Percentiles rank a stretch among this genome's conserved stretches.
Evolutionary conservation across 2,329 filamentous ascomycete species (phyloP).

Genomic region (Colletotrichum plurivorum): DNA sequence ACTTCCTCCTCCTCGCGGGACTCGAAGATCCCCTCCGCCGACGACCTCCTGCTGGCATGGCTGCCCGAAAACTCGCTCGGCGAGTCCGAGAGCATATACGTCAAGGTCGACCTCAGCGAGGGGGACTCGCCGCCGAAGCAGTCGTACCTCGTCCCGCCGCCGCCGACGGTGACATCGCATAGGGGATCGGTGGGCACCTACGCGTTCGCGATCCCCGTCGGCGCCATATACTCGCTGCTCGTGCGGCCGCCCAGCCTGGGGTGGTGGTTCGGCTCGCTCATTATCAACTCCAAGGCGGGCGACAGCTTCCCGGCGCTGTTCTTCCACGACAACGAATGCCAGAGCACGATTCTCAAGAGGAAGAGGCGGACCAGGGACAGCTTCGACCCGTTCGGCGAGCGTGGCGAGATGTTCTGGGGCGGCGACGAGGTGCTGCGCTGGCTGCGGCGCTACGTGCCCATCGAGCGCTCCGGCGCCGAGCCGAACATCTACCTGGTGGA

Average conservation of each 20-base stretch:
- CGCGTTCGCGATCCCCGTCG: constrained; percentile 91
- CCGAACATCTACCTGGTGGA: constrained; percentile 93
- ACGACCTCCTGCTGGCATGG: constrained; percentile 91
- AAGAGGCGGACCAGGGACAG: constrained; percentile 86
- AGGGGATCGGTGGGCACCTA: constrained; percentile 81
- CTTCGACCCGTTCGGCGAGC: constrained; percentile 91
- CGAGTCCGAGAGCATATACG: constrained; percentile 88
- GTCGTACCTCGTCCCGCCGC: constrained; percentile 91
- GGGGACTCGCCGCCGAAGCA: constrained; percentile 85
- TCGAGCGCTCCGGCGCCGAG: constrained; percentile 89
- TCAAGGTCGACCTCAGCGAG: constrained; percentile 93
- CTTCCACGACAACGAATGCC: constrained; percentile 97
- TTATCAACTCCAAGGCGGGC: constrained; percentile 91
- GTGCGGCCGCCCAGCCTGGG: constrained; percentile 93
- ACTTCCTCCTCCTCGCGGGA: constrained; percentile 58
- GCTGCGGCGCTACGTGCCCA: constrained; percentile 85
- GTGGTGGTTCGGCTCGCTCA: constrained; percentile 98
- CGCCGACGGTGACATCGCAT: constrained; percentile 86
- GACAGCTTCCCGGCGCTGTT: constrained; percentile 97
- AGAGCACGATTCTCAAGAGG: constrained; percentile 94
- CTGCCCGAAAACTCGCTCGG: constrained; percentile 90
- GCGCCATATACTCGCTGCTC: constrained; percentile 90
- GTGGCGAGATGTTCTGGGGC: constrained; percentile 95
- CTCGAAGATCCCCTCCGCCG: constrained; percentile 64
- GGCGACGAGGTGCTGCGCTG: constrained; percentile 95